phyloP scores from a whole-genome alignment of 768 basidiomycete species.

The Leucosporidium creatinivorum region DNA sequence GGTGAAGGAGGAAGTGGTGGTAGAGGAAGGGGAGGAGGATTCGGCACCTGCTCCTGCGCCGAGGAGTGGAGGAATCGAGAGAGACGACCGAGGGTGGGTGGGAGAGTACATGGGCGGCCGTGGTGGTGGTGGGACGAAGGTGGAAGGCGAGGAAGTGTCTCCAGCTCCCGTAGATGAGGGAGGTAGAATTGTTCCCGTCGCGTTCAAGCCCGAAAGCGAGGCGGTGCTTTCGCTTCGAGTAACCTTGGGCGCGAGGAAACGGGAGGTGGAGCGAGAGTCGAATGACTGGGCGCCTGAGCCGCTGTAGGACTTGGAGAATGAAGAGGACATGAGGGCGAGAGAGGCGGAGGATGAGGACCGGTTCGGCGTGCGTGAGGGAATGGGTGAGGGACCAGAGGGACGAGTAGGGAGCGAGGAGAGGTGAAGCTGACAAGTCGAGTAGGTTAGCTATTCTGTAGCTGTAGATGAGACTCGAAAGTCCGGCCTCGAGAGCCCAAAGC shows the following conservation, averaged over 20 bases:
- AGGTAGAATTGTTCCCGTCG: slow-evolving; percentile 18
- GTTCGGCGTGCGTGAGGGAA: neutral
- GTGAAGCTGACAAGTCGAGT: too few relatives aligned
- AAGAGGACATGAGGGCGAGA: slow-evolving; percentile 24
- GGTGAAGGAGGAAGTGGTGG: slow-evolving; percentile 8
- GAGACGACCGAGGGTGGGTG: neutral
- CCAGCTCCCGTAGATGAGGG: neutral
- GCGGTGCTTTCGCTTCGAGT: slow-evolving; percentile 13
- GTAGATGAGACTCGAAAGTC: too few relatives aligned
- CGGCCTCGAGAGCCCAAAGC: too few relatives aligned
- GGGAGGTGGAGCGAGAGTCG: neutral
- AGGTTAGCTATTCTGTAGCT: too few relatives aligned
- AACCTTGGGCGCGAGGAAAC: neutral
- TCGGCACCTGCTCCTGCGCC: neutral
- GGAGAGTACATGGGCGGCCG: neutral
- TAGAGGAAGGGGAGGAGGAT: slow-evolving; percentile 14
- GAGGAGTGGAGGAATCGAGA: neutral
- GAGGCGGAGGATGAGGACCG: slow-evolving; percentile 26
- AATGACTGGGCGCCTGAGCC: too few relatives aligned
- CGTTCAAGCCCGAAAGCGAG: slow-evolving; percentile 17
- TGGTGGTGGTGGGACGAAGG: slow-evolving; percentile 4
- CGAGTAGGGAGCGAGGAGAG: too few relatives aligned
- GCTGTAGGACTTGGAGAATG: slow-evolving; percentile 9
- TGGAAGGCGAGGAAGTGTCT: slow-evolving; percentile 2
- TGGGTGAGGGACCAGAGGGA: too few relatives aligned